Percentiles rank a stretch among this genome's conserved stretches.
phyloP scores from a whole-genome alignment of 2,329 filamentous ascomycete species.

The Salinomyces thailandicus region DNA sequence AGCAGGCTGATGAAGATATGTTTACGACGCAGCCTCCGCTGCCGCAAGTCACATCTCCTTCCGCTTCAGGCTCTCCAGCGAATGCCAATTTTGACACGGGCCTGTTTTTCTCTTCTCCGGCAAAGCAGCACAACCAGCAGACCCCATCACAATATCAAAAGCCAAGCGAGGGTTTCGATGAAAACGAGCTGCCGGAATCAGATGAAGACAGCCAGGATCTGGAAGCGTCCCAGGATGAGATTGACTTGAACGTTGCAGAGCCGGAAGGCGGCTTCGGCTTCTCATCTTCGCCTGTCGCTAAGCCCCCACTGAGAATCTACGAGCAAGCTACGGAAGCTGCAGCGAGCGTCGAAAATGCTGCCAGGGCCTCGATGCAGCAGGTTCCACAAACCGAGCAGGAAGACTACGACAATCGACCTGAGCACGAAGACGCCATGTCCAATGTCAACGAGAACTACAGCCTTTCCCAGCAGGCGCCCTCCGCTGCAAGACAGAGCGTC shows the following conservation, averaged over 20 bases:
- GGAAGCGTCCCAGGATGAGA: slow-evolving; percentile 5
- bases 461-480: too few species aligned
- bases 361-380: background rate
- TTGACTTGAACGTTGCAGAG: slow-evolving; percentile 19
- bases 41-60: background rate
- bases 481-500: background rate
- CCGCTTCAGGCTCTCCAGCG: background rate
- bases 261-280: slow-evolving; percentile 18
- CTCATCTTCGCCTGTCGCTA: too few species aligned
- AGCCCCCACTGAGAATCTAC: too few species aligned
- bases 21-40: slow-evolving; percentile 1
- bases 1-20: slow-evolving; percentile 3
- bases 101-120: background rate
- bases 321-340: too few species aligned
- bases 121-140: background rate
- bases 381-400: background rate
- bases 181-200: too few species aligned
- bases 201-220: background rate
- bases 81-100: background rate
- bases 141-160: background rate
- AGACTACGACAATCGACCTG: background rate
- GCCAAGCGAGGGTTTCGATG: too few species aligned
- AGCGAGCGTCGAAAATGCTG: background rate
- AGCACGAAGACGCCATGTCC: background rate
- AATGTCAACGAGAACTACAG: too few species aligned